Conservation (phyloP, 441 rosid species). For the Flueggea neowawraea region DNA sequence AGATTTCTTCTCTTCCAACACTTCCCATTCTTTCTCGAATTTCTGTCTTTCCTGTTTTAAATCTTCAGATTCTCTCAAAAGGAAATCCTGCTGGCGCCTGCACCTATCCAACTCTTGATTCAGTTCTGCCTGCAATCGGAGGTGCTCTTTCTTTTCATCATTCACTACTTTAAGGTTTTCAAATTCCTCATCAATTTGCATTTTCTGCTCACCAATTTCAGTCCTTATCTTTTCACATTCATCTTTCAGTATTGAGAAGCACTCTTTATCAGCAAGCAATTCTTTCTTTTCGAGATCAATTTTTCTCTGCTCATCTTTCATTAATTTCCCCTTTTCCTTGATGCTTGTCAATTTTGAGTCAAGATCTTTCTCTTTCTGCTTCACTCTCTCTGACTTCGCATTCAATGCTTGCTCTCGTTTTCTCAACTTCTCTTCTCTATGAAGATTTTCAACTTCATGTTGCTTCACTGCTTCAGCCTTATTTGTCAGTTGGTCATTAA, state of each 20-base stretch:
- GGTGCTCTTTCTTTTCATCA: conserved; percentile 68
- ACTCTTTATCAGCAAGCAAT: conserved; percentile 48
- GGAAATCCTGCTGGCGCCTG: conserved; percentile 50
- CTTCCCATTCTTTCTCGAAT: conserved; percentile 81
- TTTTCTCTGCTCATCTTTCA: conserved; percentile 60
- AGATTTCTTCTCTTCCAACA: conserved; percentile 65
- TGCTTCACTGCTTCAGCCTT: conserved; percentile 43
- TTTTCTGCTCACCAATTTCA: conserved; percentile 57
- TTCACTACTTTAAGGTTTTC: conserved; percentile 49
- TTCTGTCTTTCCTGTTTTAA: conserved; percentile 66
- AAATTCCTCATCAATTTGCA: conserved; percentile 49
- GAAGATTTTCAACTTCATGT: conserved; percentile 44
- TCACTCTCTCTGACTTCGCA: conserved; percentile 48
- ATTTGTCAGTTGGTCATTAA: conserved; percentile 56
- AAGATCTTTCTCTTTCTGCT: conserved; percentile 71
- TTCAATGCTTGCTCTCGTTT: conserved; percentile 59
- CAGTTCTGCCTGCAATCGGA: conserved; percentile 58
- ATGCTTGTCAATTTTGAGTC: conserved; percentile 48
- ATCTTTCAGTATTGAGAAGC: conserved; percentile 43
- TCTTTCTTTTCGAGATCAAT: conserved; percentile 52
- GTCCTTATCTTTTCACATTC: conserved; percentile 64
- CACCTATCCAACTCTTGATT: conserved; percentile 60
- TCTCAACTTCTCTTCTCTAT: conserved; percentile 55
- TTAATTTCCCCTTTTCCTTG: conserved; percentile 53
- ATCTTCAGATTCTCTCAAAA: conserved; percentile 61